phyloP scores from a whole-genome alignment of 2,329 filamentous ascomycete genomes.

The Alternaria dauci region DNA sequence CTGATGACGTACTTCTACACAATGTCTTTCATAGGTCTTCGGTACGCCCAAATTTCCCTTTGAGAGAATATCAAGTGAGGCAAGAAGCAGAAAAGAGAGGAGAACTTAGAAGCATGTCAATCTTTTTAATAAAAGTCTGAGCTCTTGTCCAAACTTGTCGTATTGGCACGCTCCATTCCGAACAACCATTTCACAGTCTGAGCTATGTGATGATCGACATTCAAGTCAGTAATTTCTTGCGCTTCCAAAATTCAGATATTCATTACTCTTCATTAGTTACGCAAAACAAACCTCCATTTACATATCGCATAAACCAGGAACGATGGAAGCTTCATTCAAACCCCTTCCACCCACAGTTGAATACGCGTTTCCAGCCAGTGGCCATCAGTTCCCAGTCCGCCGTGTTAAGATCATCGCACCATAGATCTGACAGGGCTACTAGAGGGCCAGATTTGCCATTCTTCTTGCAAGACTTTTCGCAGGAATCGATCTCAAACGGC shows the following conservation, averaged over 20 bases:
- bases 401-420: conserved; percentile 20
- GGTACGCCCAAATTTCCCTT: not conserved
- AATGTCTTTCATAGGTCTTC: not conserved
- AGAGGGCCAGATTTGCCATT: not conserved
- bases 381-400: conserved; percentile 8
- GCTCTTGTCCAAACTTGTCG: too few relatives aligned
- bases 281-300: not conserved
- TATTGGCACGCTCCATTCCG: not conserved
- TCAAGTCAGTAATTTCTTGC: not conserved
- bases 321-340: conserved; percentile 5
- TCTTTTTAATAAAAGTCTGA: not conserved
- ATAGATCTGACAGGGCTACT: conserved; percentile 1
- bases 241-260: not conserved
- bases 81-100: not conserved
- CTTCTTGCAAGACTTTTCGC: not conserved
- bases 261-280: not conserved
- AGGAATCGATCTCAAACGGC: conserved; percentile 12
- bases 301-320: not conserved
- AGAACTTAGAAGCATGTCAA: not conserved
- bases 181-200: not conserved
- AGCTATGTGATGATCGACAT: not conserved
- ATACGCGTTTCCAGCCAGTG: conserved; percentile 12
- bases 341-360: conserved; percentile 14
- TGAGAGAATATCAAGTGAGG: not conserved
- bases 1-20: not conserved